These are phyloP conservation scores for Dipteronia sinensis DNA, from an alignment of 345 rosid species.

Conservation along the genomic window DNA sequence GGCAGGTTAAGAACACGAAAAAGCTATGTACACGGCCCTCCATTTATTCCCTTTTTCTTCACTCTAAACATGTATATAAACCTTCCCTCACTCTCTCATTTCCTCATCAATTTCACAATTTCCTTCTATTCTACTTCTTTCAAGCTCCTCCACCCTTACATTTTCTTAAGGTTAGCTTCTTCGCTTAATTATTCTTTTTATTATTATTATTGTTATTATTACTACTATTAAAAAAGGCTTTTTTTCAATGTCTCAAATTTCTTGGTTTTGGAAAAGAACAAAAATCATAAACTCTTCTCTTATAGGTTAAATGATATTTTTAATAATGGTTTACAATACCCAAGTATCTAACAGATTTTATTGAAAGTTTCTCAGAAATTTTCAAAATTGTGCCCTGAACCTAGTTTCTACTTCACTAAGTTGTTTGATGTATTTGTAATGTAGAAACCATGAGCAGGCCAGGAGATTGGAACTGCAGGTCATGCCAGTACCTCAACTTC, in stretches of 20 bases:
- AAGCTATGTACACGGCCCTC: slow-evolving; percentile 43
- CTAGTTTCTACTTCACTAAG: background rate
- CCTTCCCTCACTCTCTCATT: slow-evolving; percentile 24
- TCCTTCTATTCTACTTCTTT: slow-evolving; percentile 17
- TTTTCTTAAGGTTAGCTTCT: slow-evolving; percentile 36
- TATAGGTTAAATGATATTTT: too few species aligned
- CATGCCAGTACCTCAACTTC: slow-evolving; percentile 84
- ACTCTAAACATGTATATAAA: slow-evolving; percentile 45
- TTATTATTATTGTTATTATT: background rate
- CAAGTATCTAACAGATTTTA: too few species aligned
- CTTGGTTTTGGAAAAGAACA: background rate
- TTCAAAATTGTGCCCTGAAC: background rate
- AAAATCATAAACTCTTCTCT: too few species aligned
- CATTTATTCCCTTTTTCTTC: slow-evolving; percentile 37
- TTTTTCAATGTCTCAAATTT: background rate
- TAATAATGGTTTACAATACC: background rate
- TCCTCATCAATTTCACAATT: slow-evolving; percentile 29
- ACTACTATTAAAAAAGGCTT: too few species aligned
- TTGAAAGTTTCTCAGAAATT: background rate
- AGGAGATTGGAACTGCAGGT: slow-evolving; percentile 89
- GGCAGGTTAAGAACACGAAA: slow-evolving; percentile 60
- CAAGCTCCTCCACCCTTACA: background rate
- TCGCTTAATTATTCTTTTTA: background rate
- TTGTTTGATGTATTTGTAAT: background rate
- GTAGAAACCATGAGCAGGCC: slow-evolving; percentile 64